These are phyloP conservation scores for Diaporthe destruens DNA, from an alignment of 2,329 filamentous ascomycete genomes.

Conservation along the genomic window DNA sequence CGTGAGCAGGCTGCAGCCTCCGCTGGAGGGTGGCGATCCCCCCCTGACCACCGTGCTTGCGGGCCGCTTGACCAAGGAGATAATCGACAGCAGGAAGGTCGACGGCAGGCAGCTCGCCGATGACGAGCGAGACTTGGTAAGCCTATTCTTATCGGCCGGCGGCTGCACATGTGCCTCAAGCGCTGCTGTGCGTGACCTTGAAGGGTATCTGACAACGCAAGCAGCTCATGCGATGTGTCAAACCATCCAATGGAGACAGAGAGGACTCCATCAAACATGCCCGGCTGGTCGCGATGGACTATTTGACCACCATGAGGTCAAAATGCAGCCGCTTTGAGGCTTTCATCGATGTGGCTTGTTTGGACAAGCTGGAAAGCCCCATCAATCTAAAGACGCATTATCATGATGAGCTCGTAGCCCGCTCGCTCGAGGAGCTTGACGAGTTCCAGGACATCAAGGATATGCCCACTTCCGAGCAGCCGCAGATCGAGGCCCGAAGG, in stretches of 20 bases:
- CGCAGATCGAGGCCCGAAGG: background rate
- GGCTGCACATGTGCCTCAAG: background rate
- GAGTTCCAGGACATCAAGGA: conserved; percentile 29
- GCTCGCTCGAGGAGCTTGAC: conserved; percentile 34
- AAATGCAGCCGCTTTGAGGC: conserved; percentile 32
- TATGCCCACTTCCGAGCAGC: background rate
- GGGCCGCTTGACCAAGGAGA: conserved; percentile 32
- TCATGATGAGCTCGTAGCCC: conserved; percentile 41
- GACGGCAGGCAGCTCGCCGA: conserved; percentile 16
- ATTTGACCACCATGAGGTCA: conserved; percentile 36
- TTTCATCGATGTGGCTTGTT: conserved; percentile 33
- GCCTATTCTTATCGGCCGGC: background rate
- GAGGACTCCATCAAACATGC: conserved; percentile 38
- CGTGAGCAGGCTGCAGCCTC: conserved; percentile 26
- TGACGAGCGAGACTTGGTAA: conserved; percentile 33
- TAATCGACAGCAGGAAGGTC: conserved; percentile 23
- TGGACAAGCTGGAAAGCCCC: conserved; percentile 31
- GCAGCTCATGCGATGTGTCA: conserved; percentile 38
- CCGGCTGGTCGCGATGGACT: conserved; percentile 37
- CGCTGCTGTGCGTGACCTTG: too few relatives aligned
- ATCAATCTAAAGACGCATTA: conserved; percentile 42
- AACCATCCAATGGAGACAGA: conserved; percentile 14
- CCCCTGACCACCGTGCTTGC: conserved; percentile 37
- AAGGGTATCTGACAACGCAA: background rate
- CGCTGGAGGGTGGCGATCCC: conserved; percentile 20